Evolutionary conservation across 2,329 filamentous ascomycete species (phyloP).

Genomic region (Stagonosporopsis rhizophila): DNA sequence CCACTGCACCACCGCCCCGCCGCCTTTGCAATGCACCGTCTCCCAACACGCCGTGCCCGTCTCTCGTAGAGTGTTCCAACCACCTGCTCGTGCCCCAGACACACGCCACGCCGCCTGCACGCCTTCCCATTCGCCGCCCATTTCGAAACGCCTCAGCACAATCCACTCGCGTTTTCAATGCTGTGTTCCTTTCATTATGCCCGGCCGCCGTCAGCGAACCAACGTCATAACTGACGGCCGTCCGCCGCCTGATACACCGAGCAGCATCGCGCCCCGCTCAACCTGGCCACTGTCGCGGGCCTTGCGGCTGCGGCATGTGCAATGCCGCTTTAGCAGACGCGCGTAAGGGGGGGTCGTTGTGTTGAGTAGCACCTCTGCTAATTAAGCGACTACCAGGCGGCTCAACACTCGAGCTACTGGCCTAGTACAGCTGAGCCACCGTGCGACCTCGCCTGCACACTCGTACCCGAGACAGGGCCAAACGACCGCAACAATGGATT

Average conservation of each 20-base stretch:
- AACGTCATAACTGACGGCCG: background rate
- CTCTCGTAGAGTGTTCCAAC: conserved; percentile 13
- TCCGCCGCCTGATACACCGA: conserved; percentile 3
- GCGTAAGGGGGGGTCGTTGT: conserved; percentile 1
- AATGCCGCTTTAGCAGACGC: conserved; percentile 1
- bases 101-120: background rate
- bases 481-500: background rate
- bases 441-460: background rate
- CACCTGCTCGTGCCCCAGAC: background rate
- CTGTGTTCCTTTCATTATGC: conserved; percentile 9
- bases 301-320: background rate
- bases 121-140: conserved; percentile 19
- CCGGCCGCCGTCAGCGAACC: conserved; percentile 5
- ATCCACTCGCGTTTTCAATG: conserved; percentile 1
- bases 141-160: conserved; percentile 20
- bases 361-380: no score
- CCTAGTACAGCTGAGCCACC: background rate
- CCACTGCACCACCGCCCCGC: background rate
- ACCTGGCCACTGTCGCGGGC: background rate
- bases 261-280: background rate
- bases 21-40: background rate
- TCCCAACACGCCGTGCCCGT: conserved; percentile 11
- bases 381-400: background rate
- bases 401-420: background rate
- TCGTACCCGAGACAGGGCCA: background rate